phyloP scores from a whole-genome alignment of 257 asterid genomes.

The Oldenlandia corymbosa region DNA sequence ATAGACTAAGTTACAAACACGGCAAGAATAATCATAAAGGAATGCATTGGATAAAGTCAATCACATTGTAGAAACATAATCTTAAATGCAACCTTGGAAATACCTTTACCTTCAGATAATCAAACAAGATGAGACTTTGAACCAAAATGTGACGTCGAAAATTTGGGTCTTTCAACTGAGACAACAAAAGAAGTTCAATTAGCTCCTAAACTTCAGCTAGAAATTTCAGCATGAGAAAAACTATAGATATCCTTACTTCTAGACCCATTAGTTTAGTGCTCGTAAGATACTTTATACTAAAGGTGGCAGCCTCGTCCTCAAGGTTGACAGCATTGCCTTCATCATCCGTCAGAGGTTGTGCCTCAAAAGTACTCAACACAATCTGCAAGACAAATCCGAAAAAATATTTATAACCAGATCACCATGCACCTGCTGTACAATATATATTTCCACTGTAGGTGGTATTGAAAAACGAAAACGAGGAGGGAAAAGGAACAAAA shows the following conservation, averaged over 20 bases:
- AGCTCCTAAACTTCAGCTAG: background rate
- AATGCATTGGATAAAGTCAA: background rate
- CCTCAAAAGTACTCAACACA: conserved; percentile 80
- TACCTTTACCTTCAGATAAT: conserved; percentile 76
- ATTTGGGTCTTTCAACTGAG: conserved; percentile 95
- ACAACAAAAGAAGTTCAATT: conserved; percentile 14
- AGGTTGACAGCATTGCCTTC: conserved; percentile 74
- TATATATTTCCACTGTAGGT: background rate
- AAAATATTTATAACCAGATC: conserved; percentile 8
- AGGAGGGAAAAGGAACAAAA: background rate
- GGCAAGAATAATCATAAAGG: background rate
- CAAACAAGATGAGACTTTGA: conserved; percentile 92
- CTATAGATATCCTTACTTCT: conserved; percentile 51
- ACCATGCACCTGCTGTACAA: background rate
- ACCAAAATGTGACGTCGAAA: conserved; percentile 92
- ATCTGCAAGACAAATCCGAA: conserved; percentile 41
- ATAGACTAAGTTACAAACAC: background rate
- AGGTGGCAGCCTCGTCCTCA: conserved; percentile 84
- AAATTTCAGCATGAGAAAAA: background rate
- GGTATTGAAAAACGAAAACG: background rate
- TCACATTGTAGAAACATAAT: background rate
- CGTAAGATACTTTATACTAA: conserved; percentile 92
- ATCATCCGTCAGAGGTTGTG: conserved; percentile 95
- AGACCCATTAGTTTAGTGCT: conserved; percentile 97
- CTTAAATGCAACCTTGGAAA: background rate